Percentiles rank a stretch among this genome's conserved stretches.
Conservation (phyloP, 371 early-diverging fungal genomes). For the Mucor ambiguus region DNA sequence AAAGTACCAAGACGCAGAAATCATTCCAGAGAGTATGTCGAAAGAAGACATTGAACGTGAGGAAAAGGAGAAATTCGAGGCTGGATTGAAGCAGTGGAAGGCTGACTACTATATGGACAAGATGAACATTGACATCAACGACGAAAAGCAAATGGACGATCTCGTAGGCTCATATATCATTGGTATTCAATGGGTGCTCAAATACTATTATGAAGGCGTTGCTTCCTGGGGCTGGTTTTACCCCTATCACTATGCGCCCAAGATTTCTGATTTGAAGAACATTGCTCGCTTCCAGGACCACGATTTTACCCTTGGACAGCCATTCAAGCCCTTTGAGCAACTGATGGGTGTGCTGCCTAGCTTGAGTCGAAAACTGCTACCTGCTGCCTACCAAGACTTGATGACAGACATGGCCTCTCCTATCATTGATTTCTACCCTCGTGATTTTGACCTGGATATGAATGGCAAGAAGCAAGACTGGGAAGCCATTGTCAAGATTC, state of each 20-base stretch:
- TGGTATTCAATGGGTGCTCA: constrained; percentile 97
- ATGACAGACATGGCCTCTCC: constrained; percentile 85
- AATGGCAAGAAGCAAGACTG: constrained; percentile 99
- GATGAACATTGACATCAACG: constrained; percentile 63
- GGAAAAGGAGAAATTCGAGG: constrained; percentile 60
- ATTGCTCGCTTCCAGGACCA: constrained; percentile 57
- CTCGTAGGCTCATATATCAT: constrained; percentile 85
- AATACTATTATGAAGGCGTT: constrained; percentile 96
- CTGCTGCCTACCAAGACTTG: constrained; percentile 76
- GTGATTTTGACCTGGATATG: constrained; percentile 89
- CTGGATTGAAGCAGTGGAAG: constrained; percentile 68
- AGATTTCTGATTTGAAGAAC: constrained; percentile 76
- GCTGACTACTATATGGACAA: constrained; percentile 75
- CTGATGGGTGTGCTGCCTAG: constrained; percentile 98
- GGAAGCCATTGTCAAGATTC: constrained; percentile 96
- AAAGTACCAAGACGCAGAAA: constrained; percentile 66
- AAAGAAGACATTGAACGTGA: constrained; percentile 47
- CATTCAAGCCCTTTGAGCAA: constrained; percentile 97
- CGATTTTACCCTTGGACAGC: constrained; percentile 81
- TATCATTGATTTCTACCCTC: constrained; percentile 95
- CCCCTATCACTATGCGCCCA: constrained; percentile 98
- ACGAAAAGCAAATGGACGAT: constrained; percentile 53
- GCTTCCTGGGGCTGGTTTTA: constrained; percentile 99
- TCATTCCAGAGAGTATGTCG: constrained; percentile 56
- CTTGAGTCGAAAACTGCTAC: constrained; percentile 78